Evolutionary conservation across 352 stramenopile genomes (phyloP).

Genomic region (Pythium diclinum): DNA sequence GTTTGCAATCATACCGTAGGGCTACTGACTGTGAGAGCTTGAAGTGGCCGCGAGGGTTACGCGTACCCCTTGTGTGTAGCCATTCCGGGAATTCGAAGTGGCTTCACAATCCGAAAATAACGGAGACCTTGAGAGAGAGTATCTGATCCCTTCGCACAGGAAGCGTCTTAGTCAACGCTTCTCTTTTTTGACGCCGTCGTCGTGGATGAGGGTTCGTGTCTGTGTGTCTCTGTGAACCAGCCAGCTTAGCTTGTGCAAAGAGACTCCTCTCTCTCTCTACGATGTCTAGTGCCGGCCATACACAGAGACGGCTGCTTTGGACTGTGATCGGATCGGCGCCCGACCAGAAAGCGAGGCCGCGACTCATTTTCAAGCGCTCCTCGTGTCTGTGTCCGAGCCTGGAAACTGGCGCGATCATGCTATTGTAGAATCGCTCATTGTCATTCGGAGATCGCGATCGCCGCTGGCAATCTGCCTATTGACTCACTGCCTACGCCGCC

Average conservation of each 20-base stretch:
- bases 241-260: neutral
- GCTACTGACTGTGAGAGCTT: too few species aligned
- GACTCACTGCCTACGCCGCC: neutral
- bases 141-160: constrained; percentile 2
- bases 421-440: neutral
- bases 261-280: neutral
- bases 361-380: neutral
- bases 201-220: neutral
- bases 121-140: neutral
- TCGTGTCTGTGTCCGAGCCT: neutral
- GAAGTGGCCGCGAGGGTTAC: neutral
- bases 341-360: constrained; percentile 13
- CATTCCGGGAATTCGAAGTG: neutral
- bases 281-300: neutral
- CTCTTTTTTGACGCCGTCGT: neutral
- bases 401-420: constrained; percentile 1
- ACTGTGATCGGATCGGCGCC: neutral
- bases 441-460: constrained; percentile 16
- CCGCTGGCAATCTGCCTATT: neutral
- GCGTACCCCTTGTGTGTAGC: neutral
- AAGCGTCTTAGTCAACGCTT: constrained; percentile 2
- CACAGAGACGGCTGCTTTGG: neutral
- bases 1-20: too few species aligned
- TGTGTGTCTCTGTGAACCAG: neutral
- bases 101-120: constrained; percentile 4